These are phyloP conservation scores for Tolypocladium cylindrosporum DNA, from an alignment of 2,329 filamentous ascomycete genomes.

Conservation along the genomic window DNA sequence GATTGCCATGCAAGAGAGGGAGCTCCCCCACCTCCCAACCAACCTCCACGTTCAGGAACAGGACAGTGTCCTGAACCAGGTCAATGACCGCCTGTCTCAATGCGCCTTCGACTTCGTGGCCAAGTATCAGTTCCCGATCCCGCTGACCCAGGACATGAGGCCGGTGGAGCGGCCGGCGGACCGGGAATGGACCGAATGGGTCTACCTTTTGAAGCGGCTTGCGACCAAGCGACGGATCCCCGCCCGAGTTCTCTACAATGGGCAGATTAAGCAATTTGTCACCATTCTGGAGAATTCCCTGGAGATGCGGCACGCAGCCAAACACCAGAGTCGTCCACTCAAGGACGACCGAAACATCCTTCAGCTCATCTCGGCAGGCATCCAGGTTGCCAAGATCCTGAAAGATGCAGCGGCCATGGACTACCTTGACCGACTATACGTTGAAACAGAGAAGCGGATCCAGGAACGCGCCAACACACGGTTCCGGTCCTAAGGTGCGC, in stretches of 20 bases:
- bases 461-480: slow-evolving; percentile 46
- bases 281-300: slow-evolving; percentile 81
- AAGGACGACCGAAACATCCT: slow-evolving; percentile 86
- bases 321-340: slow-evolving; percentile 70
- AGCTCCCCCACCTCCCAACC: slow-evolving; percentile 72
- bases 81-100: slow-evolving; percentile 76
- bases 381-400: slow-evolving; percentile 79
- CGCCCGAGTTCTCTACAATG: slow-evolving; percentile 74
- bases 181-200: slow-evolving; percentile 87
- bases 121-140: slow-evolving; percentile 85
- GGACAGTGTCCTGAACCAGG: slow-evolving; percentile 67
- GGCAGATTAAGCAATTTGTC: slow-evolving; percentile 85
- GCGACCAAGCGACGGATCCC: slow-evolving; percentile 81
- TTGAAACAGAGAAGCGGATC: slow-evolving; percentile 71
- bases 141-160: slow-evolving; percentile 71
- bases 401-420: slow-evolving; percentile 79
- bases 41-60: slow-evolving; percentile 78
- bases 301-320: slow-evolving; percentile 78
- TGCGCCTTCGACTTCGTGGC: slow-evolving; percentile 87
- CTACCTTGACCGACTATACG: slow-evolving; percentile 71
- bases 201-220: slow-evolving; percentile 74
- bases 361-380: slow-evolving; percentile 77
- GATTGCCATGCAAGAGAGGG: slow-evolving; percentile 66
- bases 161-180: slow-evolving; percentile 65
- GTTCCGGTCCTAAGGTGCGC: slow-evolving; percentile 18